These are phyloP conservation scores for Suhomyces prunicola DNA, from an alignment of 805 yeast species.

Conservation along the genomic window DNA sequence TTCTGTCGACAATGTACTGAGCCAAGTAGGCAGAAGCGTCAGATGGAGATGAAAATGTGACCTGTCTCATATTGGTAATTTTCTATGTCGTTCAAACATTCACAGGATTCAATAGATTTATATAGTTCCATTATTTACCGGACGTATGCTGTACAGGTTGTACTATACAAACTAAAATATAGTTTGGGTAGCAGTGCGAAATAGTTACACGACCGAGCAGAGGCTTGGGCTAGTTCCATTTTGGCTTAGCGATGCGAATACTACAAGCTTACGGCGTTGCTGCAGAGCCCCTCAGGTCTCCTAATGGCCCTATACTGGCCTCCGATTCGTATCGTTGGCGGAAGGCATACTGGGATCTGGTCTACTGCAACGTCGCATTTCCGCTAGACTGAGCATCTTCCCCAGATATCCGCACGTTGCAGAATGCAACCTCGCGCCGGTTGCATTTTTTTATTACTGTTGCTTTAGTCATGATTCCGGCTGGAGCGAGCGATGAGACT, in stretches of 20 bases:
- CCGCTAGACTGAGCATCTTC: neutral
- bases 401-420: neutral
- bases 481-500: neutral
- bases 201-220: neutral
- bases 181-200: neutral
- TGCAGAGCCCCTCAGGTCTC: neutral
- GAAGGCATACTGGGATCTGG: neutral
- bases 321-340: neutral
- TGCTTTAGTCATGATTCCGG: neutral
- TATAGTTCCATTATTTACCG: neutral
- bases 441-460: neutral
- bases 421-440: slow-evolving; percentile 3
- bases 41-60: slow-evolving; percentile 32
- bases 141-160: neutral
- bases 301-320: neutral
- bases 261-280: neutral
- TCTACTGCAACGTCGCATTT: neutral
- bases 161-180: neutral
- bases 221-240: neutral
- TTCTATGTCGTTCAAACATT: neutral
- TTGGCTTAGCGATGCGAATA: neutral
- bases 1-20: slow-evolving; percentile 40
- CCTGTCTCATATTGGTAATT: slow-evolving; percentile 24
- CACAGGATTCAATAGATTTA: neutral
- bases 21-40: slow-evolving; percentile 47